phyloP scores from a whole-genome alignment of 495 filamentous ascomycete genomes.

The Aspergillus panamensis region DNA sequence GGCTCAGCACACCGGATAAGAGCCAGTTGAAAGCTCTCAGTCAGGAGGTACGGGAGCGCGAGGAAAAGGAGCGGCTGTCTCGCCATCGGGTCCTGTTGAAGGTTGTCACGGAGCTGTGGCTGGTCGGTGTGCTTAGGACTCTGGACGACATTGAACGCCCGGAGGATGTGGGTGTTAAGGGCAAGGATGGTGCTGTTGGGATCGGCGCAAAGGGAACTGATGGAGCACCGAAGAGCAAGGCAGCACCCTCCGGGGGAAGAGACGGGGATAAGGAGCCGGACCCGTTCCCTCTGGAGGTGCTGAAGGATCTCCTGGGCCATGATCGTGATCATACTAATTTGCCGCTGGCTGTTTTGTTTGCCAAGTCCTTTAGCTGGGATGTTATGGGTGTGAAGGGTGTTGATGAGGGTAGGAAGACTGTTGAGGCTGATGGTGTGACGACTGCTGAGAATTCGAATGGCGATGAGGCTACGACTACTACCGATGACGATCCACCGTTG shows the following conservation, averaged over 20 bases:
- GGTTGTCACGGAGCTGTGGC: conserved; percentile 94
- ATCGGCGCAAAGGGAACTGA: conserved; percentile 51
- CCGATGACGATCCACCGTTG: conserved; percentile 65
- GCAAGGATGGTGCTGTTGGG: conserved; percentile 54
- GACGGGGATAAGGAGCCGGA: conserved; percentile 56
- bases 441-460: conserved; percentile 40
- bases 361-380: conserved; percentile 96
- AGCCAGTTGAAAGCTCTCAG: conserved; percentile 72
- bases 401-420: conserved; percentile 74
- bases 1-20: conserved; percentile 89
- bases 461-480: conserved; percentile 29
- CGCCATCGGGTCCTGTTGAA: conserved; percentile 83
- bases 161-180: conserved; percentile 71
- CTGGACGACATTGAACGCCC: conserved; percentile 84
- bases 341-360: conserved; percentile 86
- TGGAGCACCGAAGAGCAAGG: conserved; percentile 46
- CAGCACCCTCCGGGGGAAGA: conserved; percentile 20
- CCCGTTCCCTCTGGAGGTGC: conserved; percentile 90
- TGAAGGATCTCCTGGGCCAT: conserved; percentile 92
- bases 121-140: conserved; percentile 81
- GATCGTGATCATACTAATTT: conserved; percentile 91
- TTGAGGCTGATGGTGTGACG: conserved; percentile 80
- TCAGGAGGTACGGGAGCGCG: conserved; percentile 81
- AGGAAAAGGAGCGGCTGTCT: conserved; percentile 88
- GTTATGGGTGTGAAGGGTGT: conserved; percentile 72